Evolutionary conservation across 192 early-diverging fungal species (phyloP).

Genomic region (Entomortierella lignicola): DNA sequence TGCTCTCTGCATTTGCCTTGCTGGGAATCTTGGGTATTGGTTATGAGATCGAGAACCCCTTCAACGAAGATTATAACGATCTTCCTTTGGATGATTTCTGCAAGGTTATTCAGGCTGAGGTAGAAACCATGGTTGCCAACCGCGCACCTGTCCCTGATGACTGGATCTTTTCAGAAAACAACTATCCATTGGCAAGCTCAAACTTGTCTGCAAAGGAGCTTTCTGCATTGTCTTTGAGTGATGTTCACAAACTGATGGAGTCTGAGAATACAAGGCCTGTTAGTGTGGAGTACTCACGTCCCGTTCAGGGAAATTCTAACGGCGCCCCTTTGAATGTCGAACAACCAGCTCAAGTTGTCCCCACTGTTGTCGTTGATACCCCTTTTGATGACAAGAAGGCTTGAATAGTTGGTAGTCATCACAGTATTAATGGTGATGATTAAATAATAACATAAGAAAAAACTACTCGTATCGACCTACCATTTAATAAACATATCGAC

Average conservation of each 20-base stretch:
- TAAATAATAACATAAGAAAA: no score
- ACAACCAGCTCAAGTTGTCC: background rate
- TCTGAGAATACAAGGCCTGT: background rate
- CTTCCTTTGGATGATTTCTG: constrained; percentile 69
- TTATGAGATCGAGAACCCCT: constrained; percentile 94
- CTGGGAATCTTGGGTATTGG: constrained; percentile 90
- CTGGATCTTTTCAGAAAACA: constrained; percentile 56
- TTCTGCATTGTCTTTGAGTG: constrained; percentile 30
- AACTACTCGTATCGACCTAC: no score
- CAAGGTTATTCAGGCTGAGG: constrained; percentile 52
- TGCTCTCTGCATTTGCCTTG: constrained; percentile 78
- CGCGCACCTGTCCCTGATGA: constrained; percentile 26
- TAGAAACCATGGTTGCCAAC: constrained; percentile 34
- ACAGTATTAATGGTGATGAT: no score
- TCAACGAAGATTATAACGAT: constrained; percentile 85
- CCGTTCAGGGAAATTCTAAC: constrained; percentile 22
- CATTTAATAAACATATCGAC: no score
- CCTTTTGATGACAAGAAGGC: background rate
- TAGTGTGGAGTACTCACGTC: constrained; percentile 23
- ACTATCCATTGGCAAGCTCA: constrained; percentile 44
- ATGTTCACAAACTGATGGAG: constrained; percentile 51
- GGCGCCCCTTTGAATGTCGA: background rate
- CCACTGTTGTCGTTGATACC: background rate
- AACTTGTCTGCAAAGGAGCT: constrained; percentile 49
- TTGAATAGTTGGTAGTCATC: no score